Conservation (phyloP, 495 filamentous ascomycete genomes). For the Penicillium paxilli region DNA sequence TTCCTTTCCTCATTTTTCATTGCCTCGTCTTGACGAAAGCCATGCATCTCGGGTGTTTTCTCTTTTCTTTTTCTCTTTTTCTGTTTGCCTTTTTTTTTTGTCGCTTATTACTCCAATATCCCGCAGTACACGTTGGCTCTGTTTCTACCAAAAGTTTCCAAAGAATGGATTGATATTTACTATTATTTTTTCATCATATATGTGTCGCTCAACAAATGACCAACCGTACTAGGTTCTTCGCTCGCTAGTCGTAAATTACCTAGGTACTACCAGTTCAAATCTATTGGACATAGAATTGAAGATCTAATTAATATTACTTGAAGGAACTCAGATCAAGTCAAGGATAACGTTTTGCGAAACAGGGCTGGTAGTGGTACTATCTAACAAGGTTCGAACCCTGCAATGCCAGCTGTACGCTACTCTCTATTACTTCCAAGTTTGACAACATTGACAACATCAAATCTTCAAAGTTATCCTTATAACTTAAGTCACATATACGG, state of each 20-base stretch:
- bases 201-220: too few relatives aligned
- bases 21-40: background rate
- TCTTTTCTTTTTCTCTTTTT: slow-evolving; percentile 1
- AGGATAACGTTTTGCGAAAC: background rate
- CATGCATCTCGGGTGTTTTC: background rate
- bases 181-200: too few relatives aligned
- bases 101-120: slow-evolving; percentile 24
- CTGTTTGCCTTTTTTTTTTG: slow-evolving; percentile 2
- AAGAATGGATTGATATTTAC: slow-evolving; percentile 5
- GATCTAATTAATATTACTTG: too few relatives aligned
- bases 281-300: background rate
- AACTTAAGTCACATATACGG: background rate
- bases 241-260: too few relatives aligned
- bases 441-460: background rate
- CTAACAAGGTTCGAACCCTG: background rate
- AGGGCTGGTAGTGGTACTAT: too few relatives aligned
- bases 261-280: too few relatives aligned
- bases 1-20: background rate
- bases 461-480: background rate
- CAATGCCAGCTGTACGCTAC: background rate
- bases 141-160: slow-evolving; percentile 3
- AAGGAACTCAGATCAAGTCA: too few relatives aligned
- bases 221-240: too few relatives aligned
- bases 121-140: slow-evolving; percentile 30
- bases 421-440: background rate